These are phyloP conservation scores for Penicillium oxalicum DNA, from an alignment of 2,329 filamentous ascomycete species.

Conservation along the genomic window DNA sequence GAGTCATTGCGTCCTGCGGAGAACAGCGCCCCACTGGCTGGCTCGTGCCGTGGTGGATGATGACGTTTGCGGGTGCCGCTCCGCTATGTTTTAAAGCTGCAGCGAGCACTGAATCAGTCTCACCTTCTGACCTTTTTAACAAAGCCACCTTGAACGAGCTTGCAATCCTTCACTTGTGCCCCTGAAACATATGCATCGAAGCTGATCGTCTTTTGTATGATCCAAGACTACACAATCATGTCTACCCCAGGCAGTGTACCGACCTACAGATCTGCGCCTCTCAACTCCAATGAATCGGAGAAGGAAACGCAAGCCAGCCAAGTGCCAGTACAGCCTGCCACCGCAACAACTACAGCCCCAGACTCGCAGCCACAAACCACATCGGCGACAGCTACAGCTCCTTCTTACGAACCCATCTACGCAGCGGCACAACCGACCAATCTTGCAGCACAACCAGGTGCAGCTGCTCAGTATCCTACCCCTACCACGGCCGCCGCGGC, in stretches of 20 bases:
- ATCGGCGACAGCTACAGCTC: constrained; percentile 22
- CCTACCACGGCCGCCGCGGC: constrained; percentile 17
- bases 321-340: constrained; percentile 19
- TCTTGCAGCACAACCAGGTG: constrained; percentile 36
- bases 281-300: constrained; percentile 18
- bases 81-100: too few relatives aligned
- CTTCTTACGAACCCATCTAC: constrained; percentile 31
- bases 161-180: too few relatives aligned
- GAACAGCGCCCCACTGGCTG: too few relatives aligned
- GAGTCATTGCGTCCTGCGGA: too few relatives aligned
- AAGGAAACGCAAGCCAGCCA: constrained; percentile 14
- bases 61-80: too few relatives aligned
- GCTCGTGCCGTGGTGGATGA: too few relatives aligned
- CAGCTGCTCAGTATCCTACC: constrained; percentile 28
- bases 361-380: constrained; percentile 10
- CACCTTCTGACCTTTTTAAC: too few relatives aligned
- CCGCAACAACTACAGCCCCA: constrained; percentile 11
- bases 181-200: too few relatives aligned
- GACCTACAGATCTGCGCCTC: constrained; percentile 24
- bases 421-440: constrained; percentile 17
- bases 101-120: too few relatives aligned
- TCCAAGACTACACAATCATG: constrained; percentile 11
- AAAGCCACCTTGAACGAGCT: too few relatives aligned
- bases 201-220: too few relatives aligned
- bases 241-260: constrained; percentile 17